Conservation (phyloP, 208 protist species). For the Trypanosomatidae sp. region DNA sequence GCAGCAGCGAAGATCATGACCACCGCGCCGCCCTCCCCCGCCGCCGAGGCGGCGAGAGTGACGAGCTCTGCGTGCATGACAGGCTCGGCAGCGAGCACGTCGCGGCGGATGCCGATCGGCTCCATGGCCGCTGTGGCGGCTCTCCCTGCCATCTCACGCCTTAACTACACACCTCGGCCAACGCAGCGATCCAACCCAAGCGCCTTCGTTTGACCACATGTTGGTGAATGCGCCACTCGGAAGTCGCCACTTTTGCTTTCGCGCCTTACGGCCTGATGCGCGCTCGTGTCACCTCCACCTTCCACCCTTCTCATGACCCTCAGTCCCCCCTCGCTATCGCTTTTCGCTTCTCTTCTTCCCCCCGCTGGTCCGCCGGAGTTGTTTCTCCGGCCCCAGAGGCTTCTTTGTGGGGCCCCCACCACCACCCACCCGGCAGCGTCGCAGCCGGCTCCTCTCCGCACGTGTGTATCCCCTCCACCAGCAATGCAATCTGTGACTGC, state of each 20-base stretch:
- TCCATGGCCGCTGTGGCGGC: neutral
- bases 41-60: neutral
- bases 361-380: neutral
- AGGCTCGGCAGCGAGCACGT: neutral
- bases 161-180: constrained; percentile 17
- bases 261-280: neutral
- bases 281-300: neutral
- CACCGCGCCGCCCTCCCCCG: constrained; percentile 7
- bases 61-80: neutral
- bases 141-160: constrained; percentile 27
- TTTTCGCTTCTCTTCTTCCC: neutral
- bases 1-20: constrained; percentile 5
- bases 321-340: neutral
- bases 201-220: constrained; percentile 17
- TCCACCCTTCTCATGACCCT: neutral
- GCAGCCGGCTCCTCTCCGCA: no score
- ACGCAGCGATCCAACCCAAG: constrained; percentile 20
- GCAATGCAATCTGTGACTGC: neutral
- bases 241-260: neutral
- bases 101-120: neutral
- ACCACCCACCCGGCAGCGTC: neutral
- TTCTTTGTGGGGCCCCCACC: neutral
- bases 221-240: neutral
- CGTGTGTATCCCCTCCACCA: neutral
- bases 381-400: neutral